These are phyloP conservation scores for Venturia carpophila DNA, from an alignment of 2,329 filamentous ascomycete species.

Conservation along the genomic window DNA sequence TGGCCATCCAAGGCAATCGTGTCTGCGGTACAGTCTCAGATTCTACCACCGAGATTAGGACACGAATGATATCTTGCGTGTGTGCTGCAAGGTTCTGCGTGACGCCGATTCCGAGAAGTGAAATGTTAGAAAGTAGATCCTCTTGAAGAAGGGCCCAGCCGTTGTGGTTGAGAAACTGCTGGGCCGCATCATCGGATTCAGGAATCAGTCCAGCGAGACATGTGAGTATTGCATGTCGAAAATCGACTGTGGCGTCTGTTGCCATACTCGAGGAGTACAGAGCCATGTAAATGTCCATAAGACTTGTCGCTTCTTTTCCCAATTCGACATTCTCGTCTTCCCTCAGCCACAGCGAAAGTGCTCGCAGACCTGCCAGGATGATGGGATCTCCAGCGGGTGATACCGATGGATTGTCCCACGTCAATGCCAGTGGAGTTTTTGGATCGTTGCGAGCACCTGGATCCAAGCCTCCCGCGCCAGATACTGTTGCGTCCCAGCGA, in stretches of 20 bases:
- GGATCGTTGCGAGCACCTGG: conserved; percentile 42
- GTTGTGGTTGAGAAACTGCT: conserved; percentile 17
- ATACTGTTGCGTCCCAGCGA: conserved; percentile 56
- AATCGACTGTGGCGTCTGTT: conserved; percentile 22
- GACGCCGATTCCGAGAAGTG: not conserved
- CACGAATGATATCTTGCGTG: conserved; percentile 15
- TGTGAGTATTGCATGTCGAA: conserved; percentile 42
- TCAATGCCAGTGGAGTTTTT: conserved; percentile 29
- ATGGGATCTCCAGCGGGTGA: conserved; percentile 45
- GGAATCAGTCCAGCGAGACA: conserved; percentile 51
- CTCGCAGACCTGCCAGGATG: conserved; percentile 50
- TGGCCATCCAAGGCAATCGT: conserved; percentile 14
- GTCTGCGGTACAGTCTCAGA: conserved; percentile 13
- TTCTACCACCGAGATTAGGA: conserved; percentile 3
- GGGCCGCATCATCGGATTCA: conserved; percentile 39
- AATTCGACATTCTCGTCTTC: conserved; percentile 58
- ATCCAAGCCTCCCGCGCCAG: conserved; percentile 55
- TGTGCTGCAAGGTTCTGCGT: not conserved
- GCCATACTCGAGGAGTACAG: conserved; percentile 42
- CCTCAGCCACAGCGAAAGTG: conserved; percentile 58
- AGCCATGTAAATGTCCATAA: conserved; percentile 57
- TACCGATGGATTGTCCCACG: conserved; percentile 49
- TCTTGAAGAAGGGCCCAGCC: conserved; percentile 15
- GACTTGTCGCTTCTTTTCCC: conserved; percentile 46
- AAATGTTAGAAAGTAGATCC: not conserved